Base-by-base conservation (phyloP, 768 basidiomycete genomes). In the Pleurotus pulmonarius region DNA sequence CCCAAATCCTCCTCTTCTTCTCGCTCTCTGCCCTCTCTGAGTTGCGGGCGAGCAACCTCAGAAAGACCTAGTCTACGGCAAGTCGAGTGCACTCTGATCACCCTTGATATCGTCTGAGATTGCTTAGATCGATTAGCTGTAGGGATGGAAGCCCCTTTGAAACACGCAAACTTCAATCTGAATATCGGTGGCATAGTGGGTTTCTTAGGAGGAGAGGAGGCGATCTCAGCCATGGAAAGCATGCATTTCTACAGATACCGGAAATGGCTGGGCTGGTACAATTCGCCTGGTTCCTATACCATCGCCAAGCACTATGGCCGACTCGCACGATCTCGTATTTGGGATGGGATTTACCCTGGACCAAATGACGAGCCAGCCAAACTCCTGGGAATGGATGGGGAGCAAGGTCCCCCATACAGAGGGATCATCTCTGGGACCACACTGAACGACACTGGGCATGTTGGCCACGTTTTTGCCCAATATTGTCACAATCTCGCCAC, bases 221-320 rank as follows among this genome's bases (percentile, higher is more conserved):
- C 68, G 3, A 63, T 73, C 20, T 63, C 70, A 6, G 70, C 71
- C 24, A 71, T 74, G 63, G 62, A 64, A 9, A 64, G 67, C 22
- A 63, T 74, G 12, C 73, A 71, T 49, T 59, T 73, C 16, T 71
- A 64, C 51, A 49, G 65, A 49, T 65, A 64, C 20, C 65, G 67
- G 49, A 65, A 63, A 38, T 74, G 68, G 69, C 56, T 73, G 12
- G 73, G 71, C 15, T 73, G 68, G 68, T 73, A 73, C 25, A 74
- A 73, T 51, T 70, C 64, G n/a, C 71, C 70, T 0, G 73, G 72
- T 26, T 64, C 58, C 8, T 69, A 67, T 37, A 49, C 53, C 3
- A 61, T 73, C 38, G 72, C 71, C 16, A 67, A 62, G 45, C 61
- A 63, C 7, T 71, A 71, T 49, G 67, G 67, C 1, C 61, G 61